Evolutionary conservation across 257 asterid genomes (phyloP), one percentile per base, ranked within the genome.

Genomic region (Penstemon barbatus): DNA sequence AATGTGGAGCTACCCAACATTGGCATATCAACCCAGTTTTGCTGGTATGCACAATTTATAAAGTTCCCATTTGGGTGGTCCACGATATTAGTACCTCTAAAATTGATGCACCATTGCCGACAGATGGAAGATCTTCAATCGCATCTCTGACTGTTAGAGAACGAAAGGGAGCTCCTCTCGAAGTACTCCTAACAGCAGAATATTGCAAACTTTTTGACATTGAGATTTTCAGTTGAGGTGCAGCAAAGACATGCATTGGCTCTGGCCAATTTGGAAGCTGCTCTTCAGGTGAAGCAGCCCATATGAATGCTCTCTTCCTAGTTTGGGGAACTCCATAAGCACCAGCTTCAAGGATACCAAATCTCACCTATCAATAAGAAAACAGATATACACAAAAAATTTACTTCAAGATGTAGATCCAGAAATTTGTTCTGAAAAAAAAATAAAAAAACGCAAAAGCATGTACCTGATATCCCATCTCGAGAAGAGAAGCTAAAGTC

Each of bases 221-320:
- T 55, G 91, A 45, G 53, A 93, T 87, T 80, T 78, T 93, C 68
- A 93, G 55, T 59, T 93, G 91, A 8, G 99, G 96, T 63, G 87
- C 92, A 8, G 86, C 78, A 81, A 93, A 93, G 42, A 93, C 99
- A 67, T 93, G 96, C 96, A 93, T 88, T 64, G 97, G 99, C 82
- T 93, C 96, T 0, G 97, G 99, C 99, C 99, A 93, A 39, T 90
- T 96, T 0, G 99, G 97, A 71, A 93, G 97, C 65, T 78, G 57
- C 84, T 88, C 92, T 42, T 90, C 92, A 38, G 96, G 97, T 61
- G 96, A 81, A n/a, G 99, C 96, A 7, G 97, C 97, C 99, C 99
- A 93, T 75, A 93, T 90, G 76, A 90, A 90, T 63, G 97, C 99
- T 77, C 99, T 85, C 82, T 88, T 93, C 82, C 97, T 82, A 41